Evolutionary conservation across 1,284 basidiomycete genomes (phyloP), one percentile per base, ranked within the genome.

Genomic region (Peniophora sp.): DNA sequence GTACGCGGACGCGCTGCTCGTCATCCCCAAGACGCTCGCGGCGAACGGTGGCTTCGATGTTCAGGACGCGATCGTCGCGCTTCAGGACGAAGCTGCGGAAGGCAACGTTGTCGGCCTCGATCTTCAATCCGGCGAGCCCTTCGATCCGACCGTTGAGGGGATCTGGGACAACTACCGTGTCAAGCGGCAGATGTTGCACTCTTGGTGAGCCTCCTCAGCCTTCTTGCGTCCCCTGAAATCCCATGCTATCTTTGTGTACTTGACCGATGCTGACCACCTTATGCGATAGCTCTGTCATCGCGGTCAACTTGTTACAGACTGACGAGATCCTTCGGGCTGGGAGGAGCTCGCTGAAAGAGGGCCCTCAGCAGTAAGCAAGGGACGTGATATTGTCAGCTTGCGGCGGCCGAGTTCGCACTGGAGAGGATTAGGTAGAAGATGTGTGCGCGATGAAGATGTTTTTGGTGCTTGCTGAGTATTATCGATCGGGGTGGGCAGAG

Each of bases 151-250:
- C 14, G 85, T 92, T 3, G 88, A 93, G 63, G 97, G 97, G 38
- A 85, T 99, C 17, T 99, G 96, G 95, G 97, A 99, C 69, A 99
- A 99, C 71, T 99, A 97, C 69, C 78, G 97, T 54, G 97, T 99
- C 55, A 99, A 99, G 75, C 78, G 96, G 56, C 97, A 99, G 65
- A 97, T 99, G 93, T 72, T 99, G 52, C 96, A 99, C 65, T 95
- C 92, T 63, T 91, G 90, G 92, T 92, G 61, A 65, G 83, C 65
- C 38, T 55, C 43, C 49, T 47, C 49, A 48, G 48, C 38, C 36
- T 46, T 45, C 45, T 27, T 46, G 47, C 39, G 41, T 47, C 12
- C 45, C 48, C 47, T 43, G 39, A 50, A 19, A 32, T 32, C 27
- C 27, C 27, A 32, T 32, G 27, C 27, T 32, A 32, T 32, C 27